Percentiles rank a stretch among this genome's conserved stretches.
Conservation (phyloP, 2,329 filamentous ascomycete genomes). For the Huntiella bhutanensis region DNA sequence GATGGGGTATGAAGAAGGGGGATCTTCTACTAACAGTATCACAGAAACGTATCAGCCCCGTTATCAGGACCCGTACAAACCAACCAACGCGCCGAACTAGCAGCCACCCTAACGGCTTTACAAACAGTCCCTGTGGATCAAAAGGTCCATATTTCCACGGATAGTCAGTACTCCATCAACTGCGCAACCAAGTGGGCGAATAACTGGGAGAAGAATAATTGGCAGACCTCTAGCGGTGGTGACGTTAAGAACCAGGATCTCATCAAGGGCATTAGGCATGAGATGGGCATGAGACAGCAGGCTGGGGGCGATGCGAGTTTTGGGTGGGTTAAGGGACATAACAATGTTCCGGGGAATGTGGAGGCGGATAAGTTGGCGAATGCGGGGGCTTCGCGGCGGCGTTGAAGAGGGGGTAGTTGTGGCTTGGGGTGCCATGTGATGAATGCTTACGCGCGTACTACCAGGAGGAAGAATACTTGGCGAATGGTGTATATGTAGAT, state of each 20-base stretch:
- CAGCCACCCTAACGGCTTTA: constrained; percentile 67
- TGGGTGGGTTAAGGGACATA: constrained; percentile 81
- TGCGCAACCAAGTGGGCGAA: constrained; percentile 71
- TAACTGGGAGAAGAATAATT: constrained; percentile 57
- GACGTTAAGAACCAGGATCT: constrained; percentile 76
- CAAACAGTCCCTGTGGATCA: constrained; percentile 51
- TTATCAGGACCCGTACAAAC: constrained; percentile 61
- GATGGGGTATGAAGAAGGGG: too few relatives aligned
- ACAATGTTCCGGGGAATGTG: constrained; percentile 51
- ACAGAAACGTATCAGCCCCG: constrained; percentile 52
- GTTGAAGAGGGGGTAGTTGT: too few relatives aligned
- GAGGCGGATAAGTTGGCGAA: constrained; percentile 67
- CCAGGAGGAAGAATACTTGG: too few relatives aligned
- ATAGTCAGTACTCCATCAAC: constrained; percentile 79
- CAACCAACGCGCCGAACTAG: constrained; percentile 91
- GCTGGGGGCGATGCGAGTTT: constrained; percentile 48
- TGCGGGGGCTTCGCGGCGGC: constrained; percentile 13
- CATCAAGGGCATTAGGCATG: constrained; percentile 49
- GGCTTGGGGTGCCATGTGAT: too few relatives aligned
- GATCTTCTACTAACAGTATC: background rate
- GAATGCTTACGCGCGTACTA: too few relatives aligned
- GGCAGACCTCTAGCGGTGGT: constrained; percentile 53
- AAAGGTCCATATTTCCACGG: constrained; percentile 61
- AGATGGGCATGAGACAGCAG: constrained; percentile 49
- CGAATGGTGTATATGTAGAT: too few relatives aligned